A percentile compares a stretch with the other conserved stretches of the same genome.
Evolutionary conservation across 2,329 filamentous ascomycete genomes (phyloP).

Genomic region (Ceratocystis ficicola): DNA sequence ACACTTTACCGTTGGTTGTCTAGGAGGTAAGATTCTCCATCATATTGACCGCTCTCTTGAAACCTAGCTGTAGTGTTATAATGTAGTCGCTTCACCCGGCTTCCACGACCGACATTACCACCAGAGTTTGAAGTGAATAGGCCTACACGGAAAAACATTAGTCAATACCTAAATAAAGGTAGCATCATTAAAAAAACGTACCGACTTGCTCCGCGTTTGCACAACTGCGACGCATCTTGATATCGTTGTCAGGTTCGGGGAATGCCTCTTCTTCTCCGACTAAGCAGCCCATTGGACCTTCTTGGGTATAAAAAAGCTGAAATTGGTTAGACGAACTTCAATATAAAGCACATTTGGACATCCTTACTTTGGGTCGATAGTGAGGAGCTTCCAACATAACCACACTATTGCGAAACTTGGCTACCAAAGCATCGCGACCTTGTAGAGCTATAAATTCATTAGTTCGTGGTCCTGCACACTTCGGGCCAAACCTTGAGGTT

Average conservation of each 20-base stretch:
- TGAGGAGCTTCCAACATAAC: slow-evolving; percentile 79
- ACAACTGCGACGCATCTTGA: slow-evolving; percentile 76
- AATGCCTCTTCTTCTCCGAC: slow-evolving; percentile 64
- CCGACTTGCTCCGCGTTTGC: slow-evolving; percentile 80
- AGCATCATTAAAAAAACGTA: slow-evolving; percentile 32
- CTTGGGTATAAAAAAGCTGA: slow-evolving; percentile 43
- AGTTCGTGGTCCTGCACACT: not conserved
- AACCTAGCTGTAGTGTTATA: not conserved
- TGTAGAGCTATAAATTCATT: slow-evolving; percentile 57
- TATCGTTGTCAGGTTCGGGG: slow-evolving; percentile 67
- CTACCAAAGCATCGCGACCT: slow-evolving; percentile 76
- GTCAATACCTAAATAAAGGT: not conserved
- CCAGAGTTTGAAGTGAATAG: slow-evolving; percentile 54
- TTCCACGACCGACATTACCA: not conserved
- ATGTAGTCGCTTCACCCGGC: not conserved
- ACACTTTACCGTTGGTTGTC: not conserved
- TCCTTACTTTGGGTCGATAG: slow-evolving; percentile 67
- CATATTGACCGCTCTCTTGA: not conserved
- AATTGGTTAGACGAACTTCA: slow-evolving; percentile 11
- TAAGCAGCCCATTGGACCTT: slow-evolving; percentile 35
- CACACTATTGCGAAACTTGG: slow-evolving; percentile 93
- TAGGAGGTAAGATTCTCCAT: not conserved
- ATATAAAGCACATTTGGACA: not conserved
- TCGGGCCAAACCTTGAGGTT: rapidly evolving
- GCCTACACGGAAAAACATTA: slow-evolving; percentile 35